Evolutionary conservation across 78 protist genomes (phyloP), one percentile per base, ranked within the genome.

Genomic region (Protostelium mycophagum): DNA sequence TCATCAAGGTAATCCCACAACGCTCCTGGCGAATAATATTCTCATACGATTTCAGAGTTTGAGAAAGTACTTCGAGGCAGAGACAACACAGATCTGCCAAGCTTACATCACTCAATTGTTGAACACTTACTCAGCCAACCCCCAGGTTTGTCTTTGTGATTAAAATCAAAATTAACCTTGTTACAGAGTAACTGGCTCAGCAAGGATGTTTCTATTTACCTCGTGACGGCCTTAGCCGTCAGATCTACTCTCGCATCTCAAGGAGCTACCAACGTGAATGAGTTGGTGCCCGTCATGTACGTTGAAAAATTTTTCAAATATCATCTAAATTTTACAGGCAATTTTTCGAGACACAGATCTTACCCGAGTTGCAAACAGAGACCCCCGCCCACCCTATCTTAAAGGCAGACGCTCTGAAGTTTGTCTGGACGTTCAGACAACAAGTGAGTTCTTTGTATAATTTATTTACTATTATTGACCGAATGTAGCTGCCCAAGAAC

Each of bases 201-300:
- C 29, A 98, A 96, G 92, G 99, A 98, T 88, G 92, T 87, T 28
- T 98, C 98, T 34, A 97, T 98, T 88, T 97, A 93, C 88, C 92
- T 98, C 63, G 90, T 96, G 35, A 93, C 96, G 29, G 98, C 99
- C 9, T 91, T 98, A 36, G 96, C 98, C 1, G 87, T 97, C 83
- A 92, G 87, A 35, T 34, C 73, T 16, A 51, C 73, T 16, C 31
- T 51, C 31, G 73, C 73, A 25, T 51, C 73, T 51, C 63, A 35
- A 16, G 89, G 86, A 31, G 63, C 36, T 28, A 63, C 91, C 31
- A 34, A 83, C 28, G 0, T 1, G 1, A 92, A 85, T 36, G 1
- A 39, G 35, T 89, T 90, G n/a, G 91, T 93, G 0, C 86, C 86
- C 29, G 39, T 87, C 34, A 38, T 90, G 63, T 85, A 16, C 36